Conservation (phyloP, 257 asterid species). For the Solanum habrochaites region DNA sequence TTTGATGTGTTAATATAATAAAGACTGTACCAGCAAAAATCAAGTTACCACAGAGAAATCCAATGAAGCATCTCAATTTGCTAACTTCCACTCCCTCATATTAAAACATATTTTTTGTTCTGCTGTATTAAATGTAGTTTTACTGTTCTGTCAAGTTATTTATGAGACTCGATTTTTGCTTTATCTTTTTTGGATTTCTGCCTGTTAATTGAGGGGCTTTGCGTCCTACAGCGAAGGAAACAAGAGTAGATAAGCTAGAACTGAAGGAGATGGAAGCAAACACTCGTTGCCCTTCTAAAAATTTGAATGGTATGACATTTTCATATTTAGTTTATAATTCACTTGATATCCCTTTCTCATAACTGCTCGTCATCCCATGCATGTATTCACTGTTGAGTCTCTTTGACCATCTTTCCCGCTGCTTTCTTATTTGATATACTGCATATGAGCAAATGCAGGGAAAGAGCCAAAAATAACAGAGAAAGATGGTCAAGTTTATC, state of each 20-base stretch:
- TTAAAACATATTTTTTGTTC: not conserved
- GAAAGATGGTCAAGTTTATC: not conserved
- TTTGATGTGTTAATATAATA: not conserved
- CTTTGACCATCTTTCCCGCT: not conserved
- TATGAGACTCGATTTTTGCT: not conserved
- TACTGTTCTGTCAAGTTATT: not conserved
- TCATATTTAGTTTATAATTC: not conserved
- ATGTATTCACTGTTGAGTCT: not conserved
- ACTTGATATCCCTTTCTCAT: not conserved
- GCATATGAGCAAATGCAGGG: not conserved
- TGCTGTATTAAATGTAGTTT: slow-evolving; percentile 1
- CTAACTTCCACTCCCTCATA: not conserved
- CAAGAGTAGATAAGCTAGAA: not conserved
- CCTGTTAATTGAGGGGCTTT: not conserved
- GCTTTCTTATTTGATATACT: not conserved
- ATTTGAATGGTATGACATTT: not conserved
- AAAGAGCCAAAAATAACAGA: not conserved
- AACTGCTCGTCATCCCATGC: not conserved
- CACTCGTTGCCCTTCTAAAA: not conserved
- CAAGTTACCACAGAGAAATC: not conserved
- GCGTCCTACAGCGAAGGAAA: not conserved
- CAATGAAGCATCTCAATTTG: not conserved
- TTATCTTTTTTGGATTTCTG: not conserved
- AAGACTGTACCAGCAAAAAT: not conserved
- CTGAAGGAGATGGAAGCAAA: not conserved